Percentiles rank a stretch among this genome's conserved stretches.
Evolutionary conservation across 1,284 basidiomycete genomes (phyloP).

Genomic region (Trichosporon sp.): DNA sequence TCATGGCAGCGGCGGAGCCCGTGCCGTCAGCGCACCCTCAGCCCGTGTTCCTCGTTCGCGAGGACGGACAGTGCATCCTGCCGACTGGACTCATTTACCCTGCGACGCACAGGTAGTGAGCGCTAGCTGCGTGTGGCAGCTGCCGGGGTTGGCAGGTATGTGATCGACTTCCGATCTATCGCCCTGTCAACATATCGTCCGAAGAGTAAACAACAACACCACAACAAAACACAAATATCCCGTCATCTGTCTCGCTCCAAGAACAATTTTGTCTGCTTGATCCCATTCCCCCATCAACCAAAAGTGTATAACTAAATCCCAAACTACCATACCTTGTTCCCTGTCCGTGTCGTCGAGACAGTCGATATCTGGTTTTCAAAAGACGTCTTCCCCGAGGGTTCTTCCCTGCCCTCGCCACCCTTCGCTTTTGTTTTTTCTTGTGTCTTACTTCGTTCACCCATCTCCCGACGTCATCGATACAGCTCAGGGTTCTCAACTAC

Average conservation of each 20-base stretch:
- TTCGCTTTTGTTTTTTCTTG: slow-evolving; percentile 5
- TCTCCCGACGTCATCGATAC: slow-evolving; percentile 3
- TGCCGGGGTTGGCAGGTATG: too few species aligned
- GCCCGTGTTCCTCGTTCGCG: slow-evolving; percentile 80
- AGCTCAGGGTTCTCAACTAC: neutral
- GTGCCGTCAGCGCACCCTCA: slow-evolving; percentile 57
- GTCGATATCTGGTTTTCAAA: slow-evolving; percentile 5
- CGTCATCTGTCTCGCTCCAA: neutral
- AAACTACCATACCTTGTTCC: slow-evolving; percentile 3
- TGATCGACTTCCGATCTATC: neutral
- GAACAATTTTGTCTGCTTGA: slow-evolving; percentile 10
- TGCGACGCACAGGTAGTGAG: neutral
- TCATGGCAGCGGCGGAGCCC: slow-evolving; percentile 59
- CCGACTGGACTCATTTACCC: slow-evolving; percentile 85
- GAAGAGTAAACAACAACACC: neutral
- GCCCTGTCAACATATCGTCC: neutral
- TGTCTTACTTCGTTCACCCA: slow-evolving; percentile 7
- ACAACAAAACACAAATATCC: neutral
- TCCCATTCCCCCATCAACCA: neutral
- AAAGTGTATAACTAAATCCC: slow-evolving; percentile 9
- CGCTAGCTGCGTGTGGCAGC: neutral
- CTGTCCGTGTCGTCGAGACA: neutral
- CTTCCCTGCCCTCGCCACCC: neutral
- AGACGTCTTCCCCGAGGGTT: neutral
- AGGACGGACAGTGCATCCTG: slow-evolving; percentile 81